A percentile compares a stretch with the other conserved stretches of the same genome.
These are phyloP conservation scores for Mycena filopes DNA, from an alignment of 768 basidiomycete genomes.

Conservation along the genomic window DNA sequence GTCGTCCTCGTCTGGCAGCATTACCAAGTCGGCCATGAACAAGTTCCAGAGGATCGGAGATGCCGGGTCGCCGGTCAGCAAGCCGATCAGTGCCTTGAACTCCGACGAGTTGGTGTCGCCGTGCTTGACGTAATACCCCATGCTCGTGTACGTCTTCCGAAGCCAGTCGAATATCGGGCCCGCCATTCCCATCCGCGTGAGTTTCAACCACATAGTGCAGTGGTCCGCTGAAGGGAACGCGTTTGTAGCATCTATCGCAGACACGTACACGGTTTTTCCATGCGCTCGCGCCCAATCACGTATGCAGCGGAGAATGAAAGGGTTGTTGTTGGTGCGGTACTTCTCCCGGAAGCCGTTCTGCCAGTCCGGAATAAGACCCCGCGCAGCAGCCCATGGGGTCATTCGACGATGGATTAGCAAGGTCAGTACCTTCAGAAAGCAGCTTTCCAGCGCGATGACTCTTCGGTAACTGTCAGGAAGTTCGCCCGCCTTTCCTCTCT, in stretches of 20 bases:
- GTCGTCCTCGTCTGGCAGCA: neutral
- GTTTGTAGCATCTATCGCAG: constrained; percentile 6
- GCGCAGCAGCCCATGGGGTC: neutral
- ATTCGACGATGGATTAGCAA: constrained; percentile 28
- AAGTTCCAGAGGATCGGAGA: constrained; percentile 1
- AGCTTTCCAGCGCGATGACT: constrained; percentile 37
- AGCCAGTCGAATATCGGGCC: constrained; percentile 36
- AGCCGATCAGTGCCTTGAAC: neutral
- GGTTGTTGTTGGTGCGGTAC: constrained; percentile 30
- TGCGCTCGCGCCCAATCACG: constrained; percentile 26
- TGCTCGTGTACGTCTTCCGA: constrained; percentile 25
- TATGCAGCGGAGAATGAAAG: constrained; percentile 34
- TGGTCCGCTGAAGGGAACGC: constrained; percentile 40
- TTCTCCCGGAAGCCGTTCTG: too few species aligned
- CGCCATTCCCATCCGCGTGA: constrained; percentile 28
- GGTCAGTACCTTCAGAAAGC: constrained; percentile 37
- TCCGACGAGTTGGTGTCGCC: constrained; percentile 1
- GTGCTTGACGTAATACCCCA: constrained; percentile 33
- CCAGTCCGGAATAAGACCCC: neutral
- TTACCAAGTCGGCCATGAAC: constrained; percentile 3
- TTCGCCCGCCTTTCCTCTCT: too few species aligned
- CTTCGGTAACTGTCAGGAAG: constrained; percentile 34
- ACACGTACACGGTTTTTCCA: constrained; percentile 29
- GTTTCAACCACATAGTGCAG: constrained; percentile 37
- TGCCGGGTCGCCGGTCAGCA: neutral